These are phyloP conservation scores for Agapanthus africanus DNA, from an alignment of 106 monocot genomes.

Conservation along the genomic window DNA sequence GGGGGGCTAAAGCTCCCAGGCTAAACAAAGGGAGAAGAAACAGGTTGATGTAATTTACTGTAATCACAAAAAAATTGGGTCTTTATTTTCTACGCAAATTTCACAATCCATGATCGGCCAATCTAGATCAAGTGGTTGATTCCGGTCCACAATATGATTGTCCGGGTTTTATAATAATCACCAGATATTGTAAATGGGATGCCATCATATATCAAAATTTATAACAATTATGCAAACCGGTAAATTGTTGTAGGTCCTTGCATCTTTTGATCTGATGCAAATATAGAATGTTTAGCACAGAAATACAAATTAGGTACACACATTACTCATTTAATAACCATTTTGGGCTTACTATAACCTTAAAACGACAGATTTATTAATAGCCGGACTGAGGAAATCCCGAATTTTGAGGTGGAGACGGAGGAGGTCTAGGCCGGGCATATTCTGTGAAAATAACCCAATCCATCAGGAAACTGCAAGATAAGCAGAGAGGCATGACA, in stretches of 20 bases:
- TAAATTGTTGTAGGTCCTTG: not conserved
- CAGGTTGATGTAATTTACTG: too few species aligned
- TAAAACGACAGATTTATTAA: not conserved
- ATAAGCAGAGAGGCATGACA: not conserved
- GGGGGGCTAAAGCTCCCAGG: too few species aligned
- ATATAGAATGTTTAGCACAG: not conserved
- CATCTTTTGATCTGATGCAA: not conserved
- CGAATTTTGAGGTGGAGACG: constrained; percentile 4
- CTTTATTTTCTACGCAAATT: too few species aligned
- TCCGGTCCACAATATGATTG: too few species aligned
- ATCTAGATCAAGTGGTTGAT: too few species aligned
- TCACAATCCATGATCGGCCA: too few species aligned
- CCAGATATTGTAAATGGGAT: too few species aligned
- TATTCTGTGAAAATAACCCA: constrained; percentile 98
- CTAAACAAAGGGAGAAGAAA: too few species aligned
- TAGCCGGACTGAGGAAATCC: not conserved
- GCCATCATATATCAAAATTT: not conserved
- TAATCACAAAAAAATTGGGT: too few species aligned
- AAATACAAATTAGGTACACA: not conserved
- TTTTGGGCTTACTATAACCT: not conserved
- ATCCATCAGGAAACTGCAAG: constrained; percentile 64
- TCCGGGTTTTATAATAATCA: too few species aligned
- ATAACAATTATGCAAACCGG: not conserved
- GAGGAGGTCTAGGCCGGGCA: constrained; percentile 45
- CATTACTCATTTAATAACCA: not conserved